Base-by-base conservation (phyloP, 345 rosid species). In the Gossypium anomalum region DNA sequence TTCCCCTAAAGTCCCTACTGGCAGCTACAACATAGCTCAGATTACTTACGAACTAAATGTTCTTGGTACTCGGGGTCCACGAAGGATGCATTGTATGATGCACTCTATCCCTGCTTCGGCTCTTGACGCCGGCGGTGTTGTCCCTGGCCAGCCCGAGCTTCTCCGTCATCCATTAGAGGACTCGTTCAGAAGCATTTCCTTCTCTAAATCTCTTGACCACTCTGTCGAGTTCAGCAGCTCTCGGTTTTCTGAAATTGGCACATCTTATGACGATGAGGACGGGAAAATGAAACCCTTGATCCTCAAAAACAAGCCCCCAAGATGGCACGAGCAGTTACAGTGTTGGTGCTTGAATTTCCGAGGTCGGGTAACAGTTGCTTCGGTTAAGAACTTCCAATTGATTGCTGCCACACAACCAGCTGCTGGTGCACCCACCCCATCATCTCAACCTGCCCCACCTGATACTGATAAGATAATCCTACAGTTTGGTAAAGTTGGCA, bases 401-500 rank as follows among this genome's bases (percentile, higher is more conserved):
- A 85, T 87, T 56, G 90, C 89, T 0, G 86, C 85, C 1, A 82
- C 85, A 22, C 89, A 78, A 34, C 82, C 86, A 17, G 76, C 80
- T 20, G 78, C 81, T 4, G 80, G 83, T 75, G 81, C 83, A 13
- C 85, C 84, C 20, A 77, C 80, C 13, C 83, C 82, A 12, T 78
- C 83, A 43, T 78, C 83, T 43, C 87, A 77, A 34, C 84, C 87
- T 0, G 65, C 79, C 7, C 89, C 84, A 48, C 78, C 85, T 0
- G 97, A 92, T 58, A 92, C 87, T 8, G 97, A 94, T 77, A 94
- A 92, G 79, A 88, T 94, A 73, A 94, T 94, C 61, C 95, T 94
- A 25, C 98, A 94, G 89, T 94, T 94, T 61, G 97, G 97, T 19
- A 92, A 94, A 83, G 95, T 94, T 15, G 93, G 97, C 14, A 94